A percentile compares a stretch with the other conserved stretches of the same genome.
Conservation (phyloP, 2,329 filamentous ascomycete genomes). For the Orbilia ellipsospora region DNA sequence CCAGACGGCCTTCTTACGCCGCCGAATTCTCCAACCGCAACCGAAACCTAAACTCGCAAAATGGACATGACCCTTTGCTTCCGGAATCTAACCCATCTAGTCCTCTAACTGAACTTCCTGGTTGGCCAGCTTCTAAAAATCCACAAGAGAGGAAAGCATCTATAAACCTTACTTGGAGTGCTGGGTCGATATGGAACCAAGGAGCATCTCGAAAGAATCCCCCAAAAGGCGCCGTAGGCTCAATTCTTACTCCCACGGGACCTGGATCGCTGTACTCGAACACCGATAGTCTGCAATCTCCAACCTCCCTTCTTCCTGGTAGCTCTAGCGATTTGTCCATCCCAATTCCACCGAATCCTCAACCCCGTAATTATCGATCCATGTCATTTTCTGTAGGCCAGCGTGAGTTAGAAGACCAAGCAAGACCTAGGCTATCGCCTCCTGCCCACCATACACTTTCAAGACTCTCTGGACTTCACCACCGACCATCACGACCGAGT, state of each 20-base stretch:
- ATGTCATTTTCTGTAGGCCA: constrained; percentile 97
- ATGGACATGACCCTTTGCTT: constrained; percentile 79
- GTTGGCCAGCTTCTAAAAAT: constrained; percentile 67
- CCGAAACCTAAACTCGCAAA: constrained; percentile 75
- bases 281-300: constrained; percentile 69
- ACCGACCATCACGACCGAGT: constrained; percentile 81
- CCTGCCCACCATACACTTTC: constrained; percentile 68
- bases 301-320: constrained; percentile 63
- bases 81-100: constrained; percentile 84
- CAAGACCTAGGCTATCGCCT: constrained; percentile 59
- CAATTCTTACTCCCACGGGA: constrained; percentile 71
- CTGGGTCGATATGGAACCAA: constrained; percentile 83
- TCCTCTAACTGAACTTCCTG: constrained; percentile 74
- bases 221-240: constrained; percentile 64
- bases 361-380: constrained; percentile 91
- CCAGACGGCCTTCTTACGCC: constrained; percentile 82
- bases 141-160: constrained; percentile 66
- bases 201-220: constrained; percentile 80
- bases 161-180: constrained; percentile 65
- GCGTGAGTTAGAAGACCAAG: constrained; percentile 74
- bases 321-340: constrained; percentile 77
- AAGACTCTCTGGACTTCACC: constrained; percentile 75
- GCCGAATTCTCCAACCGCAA: constrained; percentile 78
- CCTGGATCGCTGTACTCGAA: constrained; percentile 67
- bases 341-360: constrained; percentile 86